These are phyloP conservation scores for Starmera caribaea DNA, from an alignment of 805 yeast species.

Conservation along the genomic window DNA sequence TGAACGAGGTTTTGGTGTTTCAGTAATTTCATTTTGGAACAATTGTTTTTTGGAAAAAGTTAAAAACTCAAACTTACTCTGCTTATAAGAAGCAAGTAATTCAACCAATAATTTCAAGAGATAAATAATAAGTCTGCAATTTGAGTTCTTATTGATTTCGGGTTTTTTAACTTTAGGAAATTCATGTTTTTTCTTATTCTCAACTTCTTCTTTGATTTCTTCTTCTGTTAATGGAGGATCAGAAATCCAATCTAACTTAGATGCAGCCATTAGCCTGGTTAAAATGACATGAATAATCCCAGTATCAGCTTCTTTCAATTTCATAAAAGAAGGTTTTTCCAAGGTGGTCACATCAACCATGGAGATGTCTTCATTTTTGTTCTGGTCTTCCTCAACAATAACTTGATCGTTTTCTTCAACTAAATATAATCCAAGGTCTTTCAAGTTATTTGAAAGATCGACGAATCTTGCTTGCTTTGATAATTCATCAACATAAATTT, in stretches of 20 bases:
- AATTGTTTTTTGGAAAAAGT: conserved; percentile 56
- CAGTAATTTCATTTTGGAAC: conserved; percentile 15
- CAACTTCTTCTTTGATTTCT: conserved; percentile 21
- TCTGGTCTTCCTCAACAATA: too few species aligned
- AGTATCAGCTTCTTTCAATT: conserved; percentile 22
- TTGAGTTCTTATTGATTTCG: conserved; percentile 38
- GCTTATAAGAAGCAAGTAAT: conserved; percentile 66
- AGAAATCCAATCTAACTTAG: conserved; percentile 29
- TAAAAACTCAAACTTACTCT: conserved; percentile 72
- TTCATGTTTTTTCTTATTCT: conserved; percentile 18
- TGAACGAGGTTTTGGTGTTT: conserved; percentile 54
- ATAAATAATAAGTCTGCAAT: conserved; percentile 59
- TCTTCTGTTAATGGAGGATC: conserved; percentile 23
- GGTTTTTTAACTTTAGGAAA: conserved; percentile 15
- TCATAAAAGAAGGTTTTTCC: conserved; percentile 6
- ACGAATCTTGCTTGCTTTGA: conserved; percentile 32
- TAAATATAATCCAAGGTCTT: conserved; percentile 13
- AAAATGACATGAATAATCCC: conserved; percentile 59
- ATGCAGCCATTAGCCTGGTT: conserved; percentile 50
- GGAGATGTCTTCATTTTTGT: conserved; percentile 12
- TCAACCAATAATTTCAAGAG: conserved; percentile 62
- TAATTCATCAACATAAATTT: conserved; percentile 34
- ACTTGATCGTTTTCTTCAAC: conserved; percentile 3
- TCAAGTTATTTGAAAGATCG: conserved; percentile 32
- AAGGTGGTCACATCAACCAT: conserved; percentile 13